Evolutionary conservation across 768 basidiomycete species (phyloP), one percentile per base, ranked within the genome.

Genomic region (Amanita rubescens): DNA sequence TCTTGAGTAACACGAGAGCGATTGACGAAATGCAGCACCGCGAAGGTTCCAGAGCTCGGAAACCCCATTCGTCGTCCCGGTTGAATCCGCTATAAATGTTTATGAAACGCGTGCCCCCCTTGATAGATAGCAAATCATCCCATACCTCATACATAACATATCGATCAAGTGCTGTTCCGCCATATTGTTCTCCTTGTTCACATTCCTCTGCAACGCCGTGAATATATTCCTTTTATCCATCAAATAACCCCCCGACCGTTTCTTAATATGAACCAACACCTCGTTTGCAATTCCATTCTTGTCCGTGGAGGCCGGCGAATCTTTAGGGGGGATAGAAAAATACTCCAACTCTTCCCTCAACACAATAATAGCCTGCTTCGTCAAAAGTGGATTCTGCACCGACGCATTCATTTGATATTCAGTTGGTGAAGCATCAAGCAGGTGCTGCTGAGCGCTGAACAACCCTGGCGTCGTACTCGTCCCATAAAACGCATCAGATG

Each of bases 101-200:
- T 14, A 50, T 38, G 24, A 50, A 49, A 41, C 10, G n/a, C 12
- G 30, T 19, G 22, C 38, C 17, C 17, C 33, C 38, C 11, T 24
- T 24, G 38, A 52, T n/a, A 34, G 30, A 5, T 38, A 39, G 12
- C 17, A 8, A 30, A 38, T 24, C 27, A 25, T 39, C n/a, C 27
- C 71, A 39, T 66, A 95, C 95, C 94, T 96, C 92, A 97, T 96
- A 73, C 95, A 98, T 57, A 99, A 77, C 96, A 99, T 99, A 71
- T 98, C 96, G 70, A 99, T 99, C 62, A 99, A 74, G 73, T 99
- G 96, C 71, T 98, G 95, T 71, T 99, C 96, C 15, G 96, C 96
- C 51, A 96, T 78, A 67, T 99, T 98, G 66, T 97, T 97, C 74
- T 97, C 95, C 75, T 95, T 95, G 72, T 95, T 95, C 58, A 98